These are phyloP conservation scores for Quercus parvula DNA, from an alignment of 306 rosid species.

Conservation along the genomic window DNA sequence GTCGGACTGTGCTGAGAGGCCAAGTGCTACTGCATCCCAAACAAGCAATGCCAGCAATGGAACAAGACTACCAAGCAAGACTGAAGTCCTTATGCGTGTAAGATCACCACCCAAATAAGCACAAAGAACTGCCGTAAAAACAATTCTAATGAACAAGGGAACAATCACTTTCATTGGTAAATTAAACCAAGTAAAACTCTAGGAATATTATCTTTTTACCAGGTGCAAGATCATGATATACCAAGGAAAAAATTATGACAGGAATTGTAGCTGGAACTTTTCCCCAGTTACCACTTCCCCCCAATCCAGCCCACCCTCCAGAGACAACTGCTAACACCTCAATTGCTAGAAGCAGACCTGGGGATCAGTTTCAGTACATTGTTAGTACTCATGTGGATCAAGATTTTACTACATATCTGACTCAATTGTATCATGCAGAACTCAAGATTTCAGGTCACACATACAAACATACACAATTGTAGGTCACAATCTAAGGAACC, in stretches of 20 bases:
- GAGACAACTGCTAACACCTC: slow-evolving; percentile 45
- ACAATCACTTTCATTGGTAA: not conserved
- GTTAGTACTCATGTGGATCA: not conserved
- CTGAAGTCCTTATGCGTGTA: slow-evolving; percentile 49
- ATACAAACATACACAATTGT: not conserved
- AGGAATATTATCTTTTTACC: slow-evolving; percentile 28
- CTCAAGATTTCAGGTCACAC: not conserved
- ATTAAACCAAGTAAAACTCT: not conserved
- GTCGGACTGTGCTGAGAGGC: slow-evolving; percentile 44
- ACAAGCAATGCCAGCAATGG: slow-evolving; percentile 56
- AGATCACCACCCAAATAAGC: slow-evolving; percentile 75
- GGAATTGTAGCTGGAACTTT: slow-evolving; percentile 58
- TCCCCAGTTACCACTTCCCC: slow-evolving; percentile 48
- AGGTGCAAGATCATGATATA: slow-evolving; percentile 71
- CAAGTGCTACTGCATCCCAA: slow-evolving; percentile 68
- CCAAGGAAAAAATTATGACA: slow-evolving; percentile 58
- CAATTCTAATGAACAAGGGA: not conserved
- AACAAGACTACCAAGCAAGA: slow-evolving; percentile 63
- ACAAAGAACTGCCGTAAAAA: slow-evolving; percentile 58
- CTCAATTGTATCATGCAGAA: not conserved
- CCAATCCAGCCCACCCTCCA: slow-evolving; percentile 64
- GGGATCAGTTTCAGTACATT: slow-evolving; percentile 3
- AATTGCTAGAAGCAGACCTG: slow-evolving; percentile 62
- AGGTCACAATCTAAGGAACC: too few relatives aligned
- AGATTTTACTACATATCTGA: not conserved